These are phyloP conservation scores for Ophiostoma piceae DNA, from an alignment of 2,329 filamentous ascomycete genomes.

Conservation along the genomic window DNA sequence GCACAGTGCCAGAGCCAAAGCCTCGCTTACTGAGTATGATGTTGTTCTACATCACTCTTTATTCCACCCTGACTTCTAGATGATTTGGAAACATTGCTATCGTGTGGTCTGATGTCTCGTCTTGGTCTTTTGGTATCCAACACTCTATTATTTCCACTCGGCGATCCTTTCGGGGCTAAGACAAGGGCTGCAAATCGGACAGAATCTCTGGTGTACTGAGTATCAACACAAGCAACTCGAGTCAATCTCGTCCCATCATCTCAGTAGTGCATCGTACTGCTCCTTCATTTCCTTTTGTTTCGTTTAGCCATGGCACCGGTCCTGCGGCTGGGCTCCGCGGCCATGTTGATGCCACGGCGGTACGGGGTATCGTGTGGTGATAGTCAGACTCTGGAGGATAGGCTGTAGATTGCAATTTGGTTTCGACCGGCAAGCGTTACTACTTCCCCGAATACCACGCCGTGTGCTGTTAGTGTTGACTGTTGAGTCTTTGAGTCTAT, in stretches of 20 bases:
- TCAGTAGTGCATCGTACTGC: neutral
- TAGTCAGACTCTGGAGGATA: neutral
- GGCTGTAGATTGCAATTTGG: neutral
- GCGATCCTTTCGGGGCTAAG: neutral
- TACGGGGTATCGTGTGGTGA: neutral
- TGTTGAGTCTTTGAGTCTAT: neutral
- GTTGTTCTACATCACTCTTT: neutral
- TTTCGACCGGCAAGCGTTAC: neutral
- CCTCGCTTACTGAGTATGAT: neutral
- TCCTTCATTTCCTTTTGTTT: neutral
- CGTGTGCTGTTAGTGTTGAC: neutral
- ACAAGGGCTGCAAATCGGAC: neutral
- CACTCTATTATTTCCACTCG: neutral
- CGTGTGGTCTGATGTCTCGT: neutral
- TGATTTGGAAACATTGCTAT: slow-evolving; percentile 2
- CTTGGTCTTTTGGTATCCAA: too few species aligned
- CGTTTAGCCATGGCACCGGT: neutral
- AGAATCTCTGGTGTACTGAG: too few species aligned
- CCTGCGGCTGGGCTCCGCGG: neutral
- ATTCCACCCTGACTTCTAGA: neutral
- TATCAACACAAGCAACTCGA: too few species aligned
- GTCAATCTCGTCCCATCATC: too few species aligned
- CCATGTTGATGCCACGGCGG: neutral
- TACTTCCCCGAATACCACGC: neutral
- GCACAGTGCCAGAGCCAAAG: neutral